Base-by-base conservation (phyloP, 2,329 filamentous ascomycete species). In the Rhynchosporium agropyri region DNA sequence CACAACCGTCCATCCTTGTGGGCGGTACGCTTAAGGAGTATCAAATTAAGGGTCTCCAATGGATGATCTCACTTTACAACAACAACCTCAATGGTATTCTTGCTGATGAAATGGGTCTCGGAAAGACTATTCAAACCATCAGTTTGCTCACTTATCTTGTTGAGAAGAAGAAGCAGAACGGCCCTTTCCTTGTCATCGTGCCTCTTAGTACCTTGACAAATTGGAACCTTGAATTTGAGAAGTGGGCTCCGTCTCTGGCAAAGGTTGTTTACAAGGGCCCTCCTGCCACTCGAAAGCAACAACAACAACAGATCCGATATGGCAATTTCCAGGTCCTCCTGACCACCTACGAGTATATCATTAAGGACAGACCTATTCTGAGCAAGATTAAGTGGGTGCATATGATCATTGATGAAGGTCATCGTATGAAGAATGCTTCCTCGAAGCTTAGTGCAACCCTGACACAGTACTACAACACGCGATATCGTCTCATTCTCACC, bases 381-480 rank as follows among this genome's bases (percentile, higher is more conserved):
- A 96, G 91, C 81, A 98, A 98, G 82, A 94, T 99, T 79, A 98
- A 98, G 79, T 99, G 95, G 95, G 89, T 97, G 72, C 95, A 99
- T 79, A 98, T 99, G 95, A 98, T 99, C 72, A 95, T 99, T 69
- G 95, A 99, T 73, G 95, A 99, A 81, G 95, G 95, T 79, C 95
- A 99, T 77, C 92, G 95, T 76, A 99, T 99, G 95, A 99, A 99
- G 85, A 99, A 99, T 78, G 84, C 91, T 36, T 89, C 95, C 71
- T 99, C 95, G 9, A 99, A 99, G 79, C 84, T 99, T 70, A 97
- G 92, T 77, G 92, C 88, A 69, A 98, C 95, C 4, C 91, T 99
- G 68, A 93, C 94, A 43, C 88, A 92, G 66, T 98, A 98, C 81
- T 99, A 99, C 79, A 89, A 84, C 72, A 97, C 94, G 36, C 89